Base-by-base conservation (phyloP, 2,329 filamentous ascomycete genomes). In the Lachnum nothofagi region DNA sequence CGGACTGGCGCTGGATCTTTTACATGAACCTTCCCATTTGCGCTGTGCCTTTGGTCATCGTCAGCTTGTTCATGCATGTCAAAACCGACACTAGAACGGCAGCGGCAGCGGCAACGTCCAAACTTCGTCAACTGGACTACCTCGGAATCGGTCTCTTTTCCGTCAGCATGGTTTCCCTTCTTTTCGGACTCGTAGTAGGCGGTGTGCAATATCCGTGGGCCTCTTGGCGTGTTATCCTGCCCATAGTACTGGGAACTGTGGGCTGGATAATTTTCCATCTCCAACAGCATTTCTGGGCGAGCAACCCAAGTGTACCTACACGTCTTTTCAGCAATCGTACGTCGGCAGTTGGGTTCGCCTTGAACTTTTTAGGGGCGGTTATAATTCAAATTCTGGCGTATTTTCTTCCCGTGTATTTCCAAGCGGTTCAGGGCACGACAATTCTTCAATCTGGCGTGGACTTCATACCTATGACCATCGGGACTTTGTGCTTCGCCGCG, bases 161-260 rank as follows among this genome's bases (percentile, higher is more conserved):
- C 16, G 73, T 68, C 9, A 76, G 75, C n/a, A 69, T 73, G 14
- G 79, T 78, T 0, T 74, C 73, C 29, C 76, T 84, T 57, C 64
- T 84, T 29, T 78, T 83, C 39, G 76, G 78, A 0, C 63, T 84
- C 5, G 79, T 78, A 1, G 80, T 78, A 70, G 83, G 81, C 8
- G 82, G 80, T 25, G 72, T 83, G 12, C 75, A 81, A 65, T 85
- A 83, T 60, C 60, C 72, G 0, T 86, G 82, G 82, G 61, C 67
- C 39, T 79, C 74, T 7, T 82, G 76, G 72, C 70, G 72, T 1
- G 81, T 79, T 0, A 65, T 86, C 3, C 71, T 80, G 0, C 82
- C 82, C 0, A 63, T 86, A 9, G 63, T 78, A 4, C 35, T 84
- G 9, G 80, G 81, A 2, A 59, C 65, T 1, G 60, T 67, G 0